These are phyloP conservation scores for Aspergillus sp. DNA, from an alignment of 2,329 filamentous ascomycete species.

Conservation along the genomic window DNA sequence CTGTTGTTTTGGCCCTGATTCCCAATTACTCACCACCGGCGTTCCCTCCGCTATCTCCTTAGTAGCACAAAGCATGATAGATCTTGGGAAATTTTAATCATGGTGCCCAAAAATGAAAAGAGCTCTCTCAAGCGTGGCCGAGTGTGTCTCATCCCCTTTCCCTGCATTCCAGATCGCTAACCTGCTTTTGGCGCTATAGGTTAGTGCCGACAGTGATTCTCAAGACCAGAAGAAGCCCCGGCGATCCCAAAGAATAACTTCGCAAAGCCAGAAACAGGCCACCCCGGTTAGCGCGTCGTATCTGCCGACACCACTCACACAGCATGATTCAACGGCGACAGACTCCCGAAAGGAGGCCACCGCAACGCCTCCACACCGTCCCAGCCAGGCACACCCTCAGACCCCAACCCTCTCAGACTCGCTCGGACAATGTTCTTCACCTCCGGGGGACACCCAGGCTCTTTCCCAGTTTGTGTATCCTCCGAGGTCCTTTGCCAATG, in stretches of 20 bases:
- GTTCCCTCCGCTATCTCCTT: background rate
- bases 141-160: constrained; percentile 47
- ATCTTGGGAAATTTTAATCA: constrained; percentile 16
- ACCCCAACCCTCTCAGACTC: constrained; percentile 40
- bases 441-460: constrained; percentile 72
- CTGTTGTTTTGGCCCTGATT: no score
- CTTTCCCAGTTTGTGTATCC: constrained; percentile 79
- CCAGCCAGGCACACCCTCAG: constrained; percentile 51
- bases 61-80: background rate
- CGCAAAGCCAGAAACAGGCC: constrained; percentile 52
- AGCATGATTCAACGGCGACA: constrained; percentile 62
- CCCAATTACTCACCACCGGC: background rate
- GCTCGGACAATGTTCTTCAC: constrained; percentile 54
- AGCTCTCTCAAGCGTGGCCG: constrained; percentile 80
- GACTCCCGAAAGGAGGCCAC: constrained; percentile 66
- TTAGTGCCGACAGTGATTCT: constrained; percentile 60
- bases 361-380: constrained; percentile 64
- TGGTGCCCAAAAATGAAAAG: constrained; percentile 61
- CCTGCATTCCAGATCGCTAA: constrained; percentile 17
- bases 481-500: constrained; percentile 68
- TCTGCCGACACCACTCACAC: constrained; percentile 77
- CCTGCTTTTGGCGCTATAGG: constrained; percentile 48
- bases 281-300: constrained; percentile 65
- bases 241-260: constrained; percentile 69
- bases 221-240: constrained; percentile 78